Percentiles rank a stretch among this genome's conserved stretches.
phyloP scores from a whole-genome alignment of 176 grass and related monocot genomes.

The Dendrocalamus sinicus region DNA sequence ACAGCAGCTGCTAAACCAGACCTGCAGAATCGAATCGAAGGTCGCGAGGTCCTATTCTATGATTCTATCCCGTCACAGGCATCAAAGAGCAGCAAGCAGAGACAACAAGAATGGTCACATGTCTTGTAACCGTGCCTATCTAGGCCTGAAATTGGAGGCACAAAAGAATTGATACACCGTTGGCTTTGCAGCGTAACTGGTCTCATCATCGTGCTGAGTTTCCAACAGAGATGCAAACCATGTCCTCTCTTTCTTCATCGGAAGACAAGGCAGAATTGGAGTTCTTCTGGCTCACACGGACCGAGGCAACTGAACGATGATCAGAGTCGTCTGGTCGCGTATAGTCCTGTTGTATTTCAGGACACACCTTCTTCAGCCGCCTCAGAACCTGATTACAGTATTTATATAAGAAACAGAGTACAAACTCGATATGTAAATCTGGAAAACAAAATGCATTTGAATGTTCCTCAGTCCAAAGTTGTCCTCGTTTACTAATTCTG shows the following conservation, averaged over 20 bases:
- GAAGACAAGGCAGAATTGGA: constrained; percentile 36
- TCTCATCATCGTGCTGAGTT: constrained; percentile 20
- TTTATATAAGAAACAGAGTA: constrained; percentile 26
- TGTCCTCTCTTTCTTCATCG: constrained; percentile 59
- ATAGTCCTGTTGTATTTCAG: constrained; percentile 46
- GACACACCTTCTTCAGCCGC: constrained; percentile 77
- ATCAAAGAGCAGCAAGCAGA: constrained; percentile 49
- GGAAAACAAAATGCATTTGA: neutral
- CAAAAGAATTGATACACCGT: constrained; percentile 8
- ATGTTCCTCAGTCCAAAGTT: no score
- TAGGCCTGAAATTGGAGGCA: no score
- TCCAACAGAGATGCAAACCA: constrained; percentile 43
- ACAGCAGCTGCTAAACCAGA: constrained; percentile 28
- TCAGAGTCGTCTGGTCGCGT: constrained; percentile 29
- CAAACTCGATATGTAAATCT: constrained; percentile 12
- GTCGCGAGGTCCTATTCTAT: no score
- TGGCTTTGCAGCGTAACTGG: constrained; percentile 2
- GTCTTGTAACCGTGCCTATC: constrained; percentile 43
- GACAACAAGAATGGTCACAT: constrained; percentile 39
- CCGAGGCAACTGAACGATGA: constrained; percentile 26
- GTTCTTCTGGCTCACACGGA: constrained; percentile 15
- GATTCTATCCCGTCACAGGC: constrained; percentile 29
- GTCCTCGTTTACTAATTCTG: no score
- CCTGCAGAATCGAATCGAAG: neutral
- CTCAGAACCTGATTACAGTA: constrained; percentile 65